A percentile compares a stretch with the other conserved stretches of the same genome.
Conservation (phyloP, 768 basidiomycete genomes). For the Boletus patriciae region DNA sequence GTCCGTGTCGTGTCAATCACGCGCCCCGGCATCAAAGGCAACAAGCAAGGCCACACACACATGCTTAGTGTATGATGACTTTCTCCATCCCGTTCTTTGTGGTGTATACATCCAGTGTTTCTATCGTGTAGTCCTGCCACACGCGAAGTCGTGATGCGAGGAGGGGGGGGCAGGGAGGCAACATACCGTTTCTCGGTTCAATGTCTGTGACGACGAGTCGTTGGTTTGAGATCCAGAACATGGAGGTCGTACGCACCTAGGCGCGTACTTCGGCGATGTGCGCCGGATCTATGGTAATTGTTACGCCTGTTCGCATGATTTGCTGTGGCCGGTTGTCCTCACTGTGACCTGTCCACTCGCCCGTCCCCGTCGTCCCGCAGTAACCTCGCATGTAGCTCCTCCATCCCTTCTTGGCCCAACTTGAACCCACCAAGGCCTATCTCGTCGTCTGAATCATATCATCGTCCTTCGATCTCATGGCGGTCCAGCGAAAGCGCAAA, state of each 20-base stretch:
- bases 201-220: constrained; percentile 43
- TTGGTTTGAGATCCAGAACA: background rate
- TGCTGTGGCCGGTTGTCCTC: too few relatives aligned
- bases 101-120: constrained; percentile 73
- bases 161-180: background rate
- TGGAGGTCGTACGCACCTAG: constrained; percentile 51
- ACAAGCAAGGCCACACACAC: background rate
- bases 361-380: constrained; percentile 43
- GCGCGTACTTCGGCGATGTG: constrained; percentile 72
- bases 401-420: constrained; percentile 28
- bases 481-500: constrained; percentile 55
- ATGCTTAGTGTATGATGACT: constrained; percentile 46
- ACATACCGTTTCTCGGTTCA: constrained; percentile 78
- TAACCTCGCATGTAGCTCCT: constrained; percentile 45
- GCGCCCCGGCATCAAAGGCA: background rate
- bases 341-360: constrained; percentile 60
- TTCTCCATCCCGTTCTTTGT: constrained; percentile 48
- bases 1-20: background rate
- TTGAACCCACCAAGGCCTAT: constrained; percentile 39
- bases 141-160: background rate
- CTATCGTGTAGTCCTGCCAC: constrained; percentile 79
- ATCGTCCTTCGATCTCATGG: constrained; percentile 45
- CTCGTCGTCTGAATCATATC: constrained; percentile 40
- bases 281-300: constrained; percentile 81
- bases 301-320: constrained; percentile 64